Evolutionary conservation across 257 asterid genomes (phyloP), one percentile per base, ranked within the genome.

Genomic region (Nicotiana tabacum): DNA sequence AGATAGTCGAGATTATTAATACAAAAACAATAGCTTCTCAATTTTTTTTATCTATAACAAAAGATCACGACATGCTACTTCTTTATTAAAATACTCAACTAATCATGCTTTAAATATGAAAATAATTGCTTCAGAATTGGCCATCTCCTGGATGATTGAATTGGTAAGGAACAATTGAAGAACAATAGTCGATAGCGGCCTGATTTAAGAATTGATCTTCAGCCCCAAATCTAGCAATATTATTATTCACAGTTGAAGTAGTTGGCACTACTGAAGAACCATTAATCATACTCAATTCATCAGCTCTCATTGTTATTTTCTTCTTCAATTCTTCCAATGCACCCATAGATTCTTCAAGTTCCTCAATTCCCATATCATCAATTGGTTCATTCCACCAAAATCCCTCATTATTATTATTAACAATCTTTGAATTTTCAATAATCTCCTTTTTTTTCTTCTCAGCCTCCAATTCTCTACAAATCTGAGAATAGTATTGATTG

Each of bases 371-470:
- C 88, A 85, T 17, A 4, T 81, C 62, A 17, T 87, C 91, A 37
- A 82, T 62, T 9, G 84, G 83, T 16, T 79, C 78, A 21, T 88
- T 84, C 94, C 92, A 89, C 93, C 92, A 90, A 29, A 18, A 81
- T 2, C 12, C 86, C 16, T 18, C 46, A 10, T 12, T 77, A 57
- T 30, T 66, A 21, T 4, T 5, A 24, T 65, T 79, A 56, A 37
- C 46, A 37, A 18, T 6, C 11, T 56, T 76, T 2, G 68, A 37
- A 17, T 65, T 81, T 4, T 69, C 84, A n/a, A 78, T 56, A 2
- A 18, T 9, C 16, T 70, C 80, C 30, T 58, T 70, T 32, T 74
- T 56, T 56, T 80, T 64, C 53, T 83, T 83, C 81, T 84, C 83
- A 21, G 57, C 66, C 82, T 87, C 92, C 78, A 91, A 27, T 37